Percentiles rank a stretch among this genome's conserved stretches.
phyloP scores from a whole-genome alignment of 768 basidiomycete species.

The Terana coerulea region DNA sequence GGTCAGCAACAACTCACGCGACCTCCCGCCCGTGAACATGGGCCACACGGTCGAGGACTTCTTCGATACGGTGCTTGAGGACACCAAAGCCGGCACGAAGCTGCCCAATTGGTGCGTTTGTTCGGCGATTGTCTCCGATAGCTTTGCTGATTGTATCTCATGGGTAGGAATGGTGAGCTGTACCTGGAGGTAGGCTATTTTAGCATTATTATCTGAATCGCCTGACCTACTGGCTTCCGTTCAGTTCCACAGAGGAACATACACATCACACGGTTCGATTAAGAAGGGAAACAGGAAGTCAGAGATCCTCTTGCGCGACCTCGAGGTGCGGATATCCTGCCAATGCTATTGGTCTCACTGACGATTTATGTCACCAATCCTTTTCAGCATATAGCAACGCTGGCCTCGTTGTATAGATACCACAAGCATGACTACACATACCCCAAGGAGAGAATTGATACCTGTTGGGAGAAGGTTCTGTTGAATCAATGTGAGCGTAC shows the following conservation, averaged over 20 bases:
- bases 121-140: neutral
- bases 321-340: constrained; percentile 55
- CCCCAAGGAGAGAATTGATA: constrained; percentile 77
- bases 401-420: constrained; percentile 62
- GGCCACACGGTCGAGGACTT: constrained; percentile 89
- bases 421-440: constrained; percentile 58
- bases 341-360: neutral
- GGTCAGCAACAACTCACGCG: constrained; percentile 72
- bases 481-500: constrained; percentile 78
- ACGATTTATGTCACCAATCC: constrained; percentile 45
- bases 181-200: constrained; percentile 68
- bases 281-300: constrained; percentile 96
- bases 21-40: constrained; percentile 86
- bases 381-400: constrained; percentile 68
- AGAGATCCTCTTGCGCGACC: constrained; percentile 89
- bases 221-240: constrained; percentile 1
- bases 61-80: constrained; percentile 71
- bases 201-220: neutral
- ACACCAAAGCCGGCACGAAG: constrained; percentile 57
- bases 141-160: neutral
- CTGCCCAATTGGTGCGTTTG: constrained; percentile 79
- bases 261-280: constrained; percentile 93
- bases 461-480: constrained; percentile 90
- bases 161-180: constrained; percentile 77
- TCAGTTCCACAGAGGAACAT: constrained; percentile 90